Base-by-base conservation (phyloP, 768 basidiomycete species). In the Boletus reticulatus region DNA sequence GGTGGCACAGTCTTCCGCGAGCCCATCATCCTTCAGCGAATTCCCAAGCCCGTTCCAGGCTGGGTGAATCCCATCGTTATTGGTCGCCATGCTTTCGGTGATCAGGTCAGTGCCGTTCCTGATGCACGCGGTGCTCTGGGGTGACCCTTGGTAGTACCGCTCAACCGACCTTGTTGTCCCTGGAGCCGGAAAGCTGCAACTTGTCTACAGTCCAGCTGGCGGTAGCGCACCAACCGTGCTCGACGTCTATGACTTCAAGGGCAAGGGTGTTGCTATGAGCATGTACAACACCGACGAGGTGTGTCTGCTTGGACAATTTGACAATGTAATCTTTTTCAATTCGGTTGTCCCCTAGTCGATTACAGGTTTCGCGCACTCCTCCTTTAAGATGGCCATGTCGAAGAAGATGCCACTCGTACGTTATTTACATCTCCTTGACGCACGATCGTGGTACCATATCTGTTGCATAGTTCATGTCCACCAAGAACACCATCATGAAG, bases 201-300 rank as follows among this genome's bases (percentile, higher is more conserved):
- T 98, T 17, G 84, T 96, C 17, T 98, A 85, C 75, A 92, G 85
- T 6, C 96, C 97, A 4, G 75, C 78, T 6, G 85, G 88, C 58
- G 92, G 94, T 14, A 78, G 82, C n/a, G 72, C 80, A 29, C 78
- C 76, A 39, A 88, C 83, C 11, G 76, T 76, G 14, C 73, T 98
- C 68, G 78, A 95, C 59, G 94, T 99, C 39, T 98, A 92, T 65
- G 88, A 98, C 74, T 99, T 98, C 80, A 86, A 91, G 72, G 92
- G 88, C 27, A 82, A 81, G 53, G 97, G 97, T 62, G 92, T 98
- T 32, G 95, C 94, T 5, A 84, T 99, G 82, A 82, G 87, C 68
- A 98, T 98, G 97, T 98, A 98, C 78, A 98, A 98, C 76, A 98
- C 94, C 7, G 94, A 98, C 61, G 94, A 96, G 65, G 91, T 89